A percentile compares a stretch with the other conserved stretches of the same genome.
phyloP scores from a whole-genome alignment of 768 basidiomycete species.

The Xerocomus brunneocitrinus region DNA sequence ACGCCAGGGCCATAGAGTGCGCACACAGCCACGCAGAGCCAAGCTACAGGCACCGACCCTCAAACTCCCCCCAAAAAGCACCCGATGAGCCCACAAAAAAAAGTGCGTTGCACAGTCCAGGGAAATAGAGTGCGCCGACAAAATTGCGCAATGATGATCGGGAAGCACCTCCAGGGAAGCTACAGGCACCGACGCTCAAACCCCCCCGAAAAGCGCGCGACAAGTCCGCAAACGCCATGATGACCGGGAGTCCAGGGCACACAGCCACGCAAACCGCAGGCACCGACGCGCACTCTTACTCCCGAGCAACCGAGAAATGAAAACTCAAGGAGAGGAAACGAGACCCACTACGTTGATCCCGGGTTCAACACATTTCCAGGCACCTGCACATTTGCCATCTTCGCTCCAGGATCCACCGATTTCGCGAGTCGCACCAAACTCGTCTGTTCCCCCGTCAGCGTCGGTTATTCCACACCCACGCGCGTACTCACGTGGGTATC shows the following conservation, averaged over 20 bases:
- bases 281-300: too few relatives aligned
- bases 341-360: conserved; percentile 32
- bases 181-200: too few relatives aligned
- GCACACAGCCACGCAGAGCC: neutral
- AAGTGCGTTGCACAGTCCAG: neutral
- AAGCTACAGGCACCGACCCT: neutral
- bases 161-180: too few relatives aligned
- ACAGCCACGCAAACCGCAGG: too few relatives aligned
- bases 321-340: too few relatives aligned
- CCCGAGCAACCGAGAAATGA: too few relatives aligned
- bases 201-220: too few relatives aligned
- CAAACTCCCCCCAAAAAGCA: neutral
- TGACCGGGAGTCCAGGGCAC: too few relatives aligned
- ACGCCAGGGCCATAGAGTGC: neutral
- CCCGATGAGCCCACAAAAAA: too few relatives aligned
- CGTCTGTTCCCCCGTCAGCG: conserved; percentile 26
- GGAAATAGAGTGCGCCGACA: too few relatives aligned
- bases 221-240: too few relatives aligned
- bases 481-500: conserved; percentile 35
- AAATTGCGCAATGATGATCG: too few relatives aligned
- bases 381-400: conserved; percentile 25
- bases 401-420: conserved; percentile 35
- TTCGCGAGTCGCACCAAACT: conserved; percentile 42
- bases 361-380: conserved; percentile 24
- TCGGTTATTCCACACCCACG: neutral